phyloP scores from a whole-genome alignment of 2,329 filamentous ascomycete species.

The Colletotrichum salicis region DNA sequence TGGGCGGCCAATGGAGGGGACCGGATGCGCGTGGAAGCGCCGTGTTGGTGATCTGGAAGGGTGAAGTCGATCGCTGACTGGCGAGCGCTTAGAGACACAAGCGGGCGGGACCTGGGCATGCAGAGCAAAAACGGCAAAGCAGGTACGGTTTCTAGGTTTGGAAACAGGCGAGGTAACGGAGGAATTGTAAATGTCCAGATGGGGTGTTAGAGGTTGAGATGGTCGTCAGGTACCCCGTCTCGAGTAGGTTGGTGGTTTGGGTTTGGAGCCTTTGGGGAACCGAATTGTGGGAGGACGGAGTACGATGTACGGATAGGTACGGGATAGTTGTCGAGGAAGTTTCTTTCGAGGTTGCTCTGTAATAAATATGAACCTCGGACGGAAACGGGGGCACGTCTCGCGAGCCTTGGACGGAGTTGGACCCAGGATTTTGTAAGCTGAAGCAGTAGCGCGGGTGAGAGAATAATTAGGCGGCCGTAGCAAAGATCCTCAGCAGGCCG shows the following conservation, averaged over 20 bases:
- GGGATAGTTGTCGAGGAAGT: conserved; percentile 4
- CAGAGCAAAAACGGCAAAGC: conserved; percentile 23
- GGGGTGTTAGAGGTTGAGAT: conserved; percentile 32
- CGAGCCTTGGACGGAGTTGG: conserved; percentile 19
- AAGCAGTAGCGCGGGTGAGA: conserved; percentile 31
- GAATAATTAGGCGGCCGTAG: conserved; percentile 24
- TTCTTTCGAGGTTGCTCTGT: conserved; percentile 24
- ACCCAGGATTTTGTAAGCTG: conserved; percentile 15
- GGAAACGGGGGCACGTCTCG: conserved; percentile 30
- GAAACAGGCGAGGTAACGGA: conserved; percentile 32
- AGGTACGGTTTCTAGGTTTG: conserved; percentile 27
- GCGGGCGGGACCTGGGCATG: conserved; percentile 16
- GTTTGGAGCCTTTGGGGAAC: conserved; percentile 1
- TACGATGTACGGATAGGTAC: neutral
- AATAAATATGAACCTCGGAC: conserved; percentile 35
- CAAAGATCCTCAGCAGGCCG: conserved; percentile 12
- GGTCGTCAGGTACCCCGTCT: conserved; percentile 21
- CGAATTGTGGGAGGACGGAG: neutral
- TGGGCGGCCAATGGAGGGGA: conserved; percentile 41
- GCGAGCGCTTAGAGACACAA: conserved; percentile 45
- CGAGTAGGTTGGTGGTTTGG: conserved; percentile 9
- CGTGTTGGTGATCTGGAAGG: conserved; percentile 40
- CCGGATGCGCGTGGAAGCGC: conserved; percentile 42
- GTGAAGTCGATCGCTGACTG: conserved; percentile 39
- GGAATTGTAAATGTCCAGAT: conserved; percentile 20